Conservation (phyloP, 2,329 filamentous ascomycete genomes). For the Endocalyx cinctus region DNA sequence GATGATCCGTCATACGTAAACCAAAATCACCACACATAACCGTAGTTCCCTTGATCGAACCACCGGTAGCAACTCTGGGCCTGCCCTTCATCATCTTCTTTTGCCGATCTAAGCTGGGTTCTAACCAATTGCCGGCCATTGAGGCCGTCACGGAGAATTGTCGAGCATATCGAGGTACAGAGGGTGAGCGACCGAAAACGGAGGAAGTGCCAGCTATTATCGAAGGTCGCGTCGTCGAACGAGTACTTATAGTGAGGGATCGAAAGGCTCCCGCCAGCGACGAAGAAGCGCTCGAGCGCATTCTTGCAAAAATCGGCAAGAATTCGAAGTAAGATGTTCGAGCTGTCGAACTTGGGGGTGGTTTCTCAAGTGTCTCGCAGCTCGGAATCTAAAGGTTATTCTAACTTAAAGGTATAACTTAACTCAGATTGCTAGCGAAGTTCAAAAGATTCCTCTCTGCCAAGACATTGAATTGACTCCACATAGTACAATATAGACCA, state of each 20-base stretch:
- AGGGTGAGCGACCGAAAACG: constrained; percentile 26
- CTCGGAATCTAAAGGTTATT: no score
- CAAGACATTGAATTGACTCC: no score
- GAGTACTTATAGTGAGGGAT: constrained; percentile 41
- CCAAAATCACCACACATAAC: constrained; percentile 97
- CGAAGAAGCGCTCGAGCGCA: constrained; percentile 42
- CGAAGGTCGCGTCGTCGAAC: constrained; percentile 34
- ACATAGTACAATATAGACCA: no score
- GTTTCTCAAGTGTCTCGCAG: no score
- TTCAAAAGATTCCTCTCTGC: no score
- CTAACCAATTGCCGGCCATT: constrained; percentile 69
- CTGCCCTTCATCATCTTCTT: constrained; percentile 90
- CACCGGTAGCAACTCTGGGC: constrained; percentile 82
- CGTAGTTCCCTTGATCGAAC: constrained; percentile 86
- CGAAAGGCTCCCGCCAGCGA: constrained; percentile 47
- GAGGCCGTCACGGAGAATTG: constrained; percentile 68
- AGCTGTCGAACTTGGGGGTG: no score
- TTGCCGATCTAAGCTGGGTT: constrained; percentile 70
- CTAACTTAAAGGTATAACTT: no score
- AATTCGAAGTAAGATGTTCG: constrained; percentile 3
- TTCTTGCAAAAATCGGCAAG: constrained; percentile 28
- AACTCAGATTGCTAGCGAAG: no score
- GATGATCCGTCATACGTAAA: constrained; percentile 86
- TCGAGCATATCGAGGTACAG: constrained; percentile 45
- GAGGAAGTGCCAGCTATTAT: constrained; percentile 24